These are phyloP conservation scores for Bolboschoenoplectus hybrid DNA, from an alignment of 202 grass and related monocot genomes.

Conservation along the genomic window DNA sequence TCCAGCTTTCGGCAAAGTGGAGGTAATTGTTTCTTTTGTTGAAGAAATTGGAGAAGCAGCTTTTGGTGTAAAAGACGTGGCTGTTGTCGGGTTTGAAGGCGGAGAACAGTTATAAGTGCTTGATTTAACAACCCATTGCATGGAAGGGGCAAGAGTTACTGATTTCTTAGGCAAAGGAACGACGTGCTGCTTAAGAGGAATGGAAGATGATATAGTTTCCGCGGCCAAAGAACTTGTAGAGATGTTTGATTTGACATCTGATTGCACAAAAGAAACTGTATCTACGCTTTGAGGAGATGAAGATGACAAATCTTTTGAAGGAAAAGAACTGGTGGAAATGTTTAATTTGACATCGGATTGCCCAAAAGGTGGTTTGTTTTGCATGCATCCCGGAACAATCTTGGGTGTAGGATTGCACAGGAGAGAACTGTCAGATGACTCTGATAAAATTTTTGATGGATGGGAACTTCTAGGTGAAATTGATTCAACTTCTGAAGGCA, in stretches of 20 bases:
- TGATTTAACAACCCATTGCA: not conserved
- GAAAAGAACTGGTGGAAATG: not conserved
- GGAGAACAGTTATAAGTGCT: not conserved
- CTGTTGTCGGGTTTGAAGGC: not conserved
- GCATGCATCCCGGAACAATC: not conserved
- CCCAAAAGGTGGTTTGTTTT: not conserved
- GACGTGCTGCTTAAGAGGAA: not conserved
- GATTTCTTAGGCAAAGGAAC: slow-evolving; percentile 10
- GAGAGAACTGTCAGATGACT: not conserved
- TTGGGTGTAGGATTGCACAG: not conserved
- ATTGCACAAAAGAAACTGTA: not conserved
- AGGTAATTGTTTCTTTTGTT: not conserved
- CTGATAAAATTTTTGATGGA: not conserved
- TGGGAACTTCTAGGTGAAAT: not conserved
- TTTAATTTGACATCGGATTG: not conserved
- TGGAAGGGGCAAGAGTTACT: not conserved
- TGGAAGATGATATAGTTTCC: not conserved
- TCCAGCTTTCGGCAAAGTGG: not conserved
- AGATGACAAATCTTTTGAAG: not conserved
- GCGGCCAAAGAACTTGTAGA: not conserved
- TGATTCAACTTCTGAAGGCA: not conserved
- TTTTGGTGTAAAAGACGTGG: not conserved
- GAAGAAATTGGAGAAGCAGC: not conserved
- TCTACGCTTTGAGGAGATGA: not conserved
- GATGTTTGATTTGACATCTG: not conserved